Evolutionary conservation across 257 asterid species (phyloP).

Genomic region (Solanum appendiculatum): DNA sequence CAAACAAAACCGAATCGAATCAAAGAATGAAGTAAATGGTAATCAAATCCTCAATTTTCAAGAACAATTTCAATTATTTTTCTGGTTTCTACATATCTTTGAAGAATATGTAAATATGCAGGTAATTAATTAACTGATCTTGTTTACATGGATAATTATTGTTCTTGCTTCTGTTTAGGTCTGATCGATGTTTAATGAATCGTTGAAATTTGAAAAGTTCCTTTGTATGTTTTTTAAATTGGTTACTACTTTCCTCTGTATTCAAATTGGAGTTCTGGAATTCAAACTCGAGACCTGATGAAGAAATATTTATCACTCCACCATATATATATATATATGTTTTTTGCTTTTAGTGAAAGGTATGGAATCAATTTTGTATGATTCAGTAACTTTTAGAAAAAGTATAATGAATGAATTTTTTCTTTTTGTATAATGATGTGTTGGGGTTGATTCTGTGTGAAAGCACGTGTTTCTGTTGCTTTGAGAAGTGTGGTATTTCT

Average conservation of each 20-base stretch:
- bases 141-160: background rate
- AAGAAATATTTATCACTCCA: too few species aligned
- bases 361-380: background rate
- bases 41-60: background rate
- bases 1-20: slow-evolving; percentile 41
- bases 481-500: background rate
- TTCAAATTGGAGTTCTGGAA: too few species aligned
- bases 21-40: slow-evolving; percentile 8
- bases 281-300: too few species aligned
- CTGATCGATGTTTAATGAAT: background rate
- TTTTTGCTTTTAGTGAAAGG: too few species aligned
- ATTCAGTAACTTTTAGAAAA: too few species aligned
- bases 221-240: background rate
- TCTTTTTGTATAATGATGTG: background rate
- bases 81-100: background rate
- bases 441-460: background rate
- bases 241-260: too few species aligned
- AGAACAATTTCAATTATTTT: background rate
- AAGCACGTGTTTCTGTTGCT: background rate
- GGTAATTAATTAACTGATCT: background rate
- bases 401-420: background rate
- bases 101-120: background rate
- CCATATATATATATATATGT: too few species aligned
- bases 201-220: background rate
- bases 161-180: background rate